A percentile compares a stretch with the other conserved stretches of the same genome.
Evolutionary conservation across 176 grass and related monocot genomes (phyloP).

Genomic region (Oryza officinalis): DNA sequence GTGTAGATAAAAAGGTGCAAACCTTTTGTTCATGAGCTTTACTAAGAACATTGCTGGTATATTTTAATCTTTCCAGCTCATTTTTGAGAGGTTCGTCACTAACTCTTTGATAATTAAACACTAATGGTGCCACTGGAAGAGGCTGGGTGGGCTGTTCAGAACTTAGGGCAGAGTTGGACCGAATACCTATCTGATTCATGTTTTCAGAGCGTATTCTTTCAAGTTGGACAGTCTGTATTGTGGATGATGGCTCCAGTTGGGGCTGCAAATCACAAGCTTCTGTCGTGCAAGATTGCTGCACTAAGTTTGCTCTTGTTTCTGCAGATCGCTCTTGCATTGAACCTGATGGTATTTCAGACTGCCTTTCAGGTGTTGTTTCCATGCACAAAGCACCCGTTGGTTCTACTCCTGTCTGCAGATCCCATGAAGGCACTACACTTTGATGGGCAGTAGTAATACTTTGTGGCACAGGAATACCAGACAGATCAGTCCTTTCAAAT

Average conservation of each 20-base stretch:
- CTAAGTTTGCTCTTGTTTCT: conserved; percentile 4
- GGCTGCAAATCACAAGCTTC: conserved; percentile 29
- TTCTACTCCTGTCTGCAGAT: conserved; percentile 20
- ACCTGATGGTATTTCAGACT: conserved; percentile 14
- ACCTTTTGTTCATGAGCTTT: conserved; percentile 63
- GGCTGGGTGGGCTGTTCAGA: conserved; percentile 27
- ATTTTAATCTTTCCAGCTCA: conserved; percentile 55
- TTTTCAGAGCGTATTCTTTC: conserved; percentile 42
- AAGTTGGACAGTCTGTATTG: conserved; percentile 10
- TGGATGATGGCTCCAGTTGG: conserved; percentile 25
- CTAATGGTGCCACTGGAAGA: conserved; percentile 23
- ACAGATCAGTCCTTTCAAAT: conserved; percentile 15
- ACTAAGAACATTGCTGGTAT: not conserved
- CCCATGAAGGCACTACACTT: not conserved
- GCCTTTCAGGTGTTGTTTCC: conserved; percentile 5
- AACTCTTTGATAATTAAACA: conserved; percentile 18
- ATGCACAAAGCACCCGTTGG: not conserved
- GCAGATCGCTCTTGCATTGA: conserved; percentile 32
- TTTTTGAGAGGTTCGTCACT: conserved; percentile 57
- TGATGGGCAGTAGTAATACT: not conserved
- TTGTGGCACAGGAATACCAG: not conserved
- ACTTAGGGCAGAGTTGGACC: conserved; percentile 14
- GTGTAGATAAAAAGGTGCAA: conserved; percentile 10
- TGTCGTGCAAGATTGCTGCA: not conserved
- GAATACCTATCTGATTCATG: conserved; percentile 23